Evolutionary conservation across 208 protist genomes (phyloP), one percentile per base, ranked within the genome.

Genomic region (Trypanosoma melophagium): DNA sequence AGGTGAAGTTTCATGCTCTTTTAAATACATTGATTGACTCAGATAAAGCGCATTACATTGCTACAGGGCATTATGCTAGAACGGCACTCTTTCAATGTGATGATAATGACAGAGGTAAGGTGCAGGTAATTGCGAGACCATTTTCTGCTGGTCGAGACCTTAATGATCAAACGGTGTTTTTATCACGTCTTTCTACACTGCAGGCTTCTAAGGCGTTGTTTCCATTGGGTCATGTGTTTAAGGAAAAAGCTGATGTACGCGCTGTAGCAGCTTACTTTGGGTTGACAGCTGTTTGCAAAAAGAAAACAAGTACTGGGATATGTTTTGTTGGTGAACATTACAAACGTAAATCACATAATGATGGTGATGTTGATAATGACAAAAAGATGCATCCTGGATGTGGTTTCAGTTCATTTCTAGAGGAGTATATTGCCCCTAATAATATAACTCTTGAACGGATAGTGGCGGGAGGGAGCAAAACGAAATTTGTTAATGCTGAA

Each of bases 61-160:
- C 84, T 44, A 95, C 89, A 3, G 89, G 89, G 4, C 89, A 95
- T 74, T 95, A 95, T 55, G 86, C 86, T 9, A 83, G 86, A 13
- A 83, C 77, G 9, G 77, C 83, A 54, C 3, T 41, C 17, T 8
- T 77, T 44, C 51, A 17, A 22, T 13, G 41, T 17, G 50, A 59
- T 47, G 19, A 59, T 21, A 52, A 45, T 13, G n/a, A 42, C 21
- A 25, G 31, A 50, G 19, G n/a, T 40, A 35, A 42, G n/a, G 8
- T 21, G 47, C 38, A 5, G 24, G 76, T 91, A 47, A 71, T 95
- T 60, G 60, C 80, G 38, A 74, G 78, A 24, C 86, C 89, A 12
- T 81, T 83, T 68, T 83, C 76, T 28, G 81, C 78, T 3, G 60
- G 60, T 1, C 19, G 65, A 21, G 89, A 95, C 64, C 69, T 89